Conservation (phyloP, 352 stramenopile genomes). For the Globisporangium sylvaticum region DNA sequence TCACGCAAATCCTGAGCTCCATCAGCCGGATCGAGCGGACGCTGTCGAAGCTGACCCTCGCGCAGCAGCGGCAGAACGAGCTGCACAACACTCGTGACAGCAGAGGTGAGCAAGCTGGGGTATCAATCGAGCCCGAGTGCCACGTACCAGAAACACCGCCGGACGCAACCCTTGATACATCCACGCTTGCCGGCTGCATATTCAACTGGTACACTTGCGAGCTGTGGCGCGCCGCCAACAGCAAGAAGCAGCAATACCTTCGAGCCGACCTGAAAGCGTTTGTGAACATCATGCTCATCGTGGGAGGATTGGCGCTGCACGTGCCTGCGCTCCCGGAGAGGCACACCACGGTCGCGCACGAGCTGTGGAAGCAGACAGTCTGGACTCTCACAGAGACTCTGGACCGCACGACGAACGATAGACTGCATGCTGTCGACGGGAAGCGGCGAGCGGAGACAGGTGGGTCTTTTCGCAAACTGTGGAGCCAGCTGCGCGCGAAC, state of each 20-base stretch:
- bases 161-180: not conserved
- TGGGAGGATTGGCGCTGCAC: not conserved
- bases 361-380: constrained; percentile 15
- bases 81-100: not conserved
- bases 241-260: constrained; percentile 14
- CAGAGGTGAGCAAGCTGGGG: not conserved
- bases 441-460: constrained; percentile 10
- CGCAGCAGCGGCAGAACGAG: not conserved
- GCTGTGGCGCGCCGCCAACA: constrained; percentile 12
- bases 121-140: not conserved
- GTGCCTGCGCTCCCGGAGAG: not conserved
- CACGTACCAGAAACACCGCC: not conserved
- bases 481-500: not conserved
- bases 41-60: not conserved
- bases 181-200: constrained; percentile 8
- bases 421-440: not conserved
- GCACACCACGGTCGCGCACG: not conserved
- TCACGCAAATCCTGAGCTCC: not conserved
- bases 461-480: constrained; percentile 12
- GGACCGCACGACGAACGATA: constrained; percentile 10
- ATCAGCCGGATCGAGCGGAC: not conserved
- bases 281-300: constrained; percentile 16
- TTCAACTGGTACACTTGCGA: constrained; percentile 10
- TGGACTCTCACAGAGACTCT: constrained; percentile 13
- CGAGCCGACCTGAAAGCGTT: constrained; percentile 15